phyloP scores from a whole-genome alignment of 1,139 yeast genomes.

The Nakaseomyces bracarensis region DNA sequence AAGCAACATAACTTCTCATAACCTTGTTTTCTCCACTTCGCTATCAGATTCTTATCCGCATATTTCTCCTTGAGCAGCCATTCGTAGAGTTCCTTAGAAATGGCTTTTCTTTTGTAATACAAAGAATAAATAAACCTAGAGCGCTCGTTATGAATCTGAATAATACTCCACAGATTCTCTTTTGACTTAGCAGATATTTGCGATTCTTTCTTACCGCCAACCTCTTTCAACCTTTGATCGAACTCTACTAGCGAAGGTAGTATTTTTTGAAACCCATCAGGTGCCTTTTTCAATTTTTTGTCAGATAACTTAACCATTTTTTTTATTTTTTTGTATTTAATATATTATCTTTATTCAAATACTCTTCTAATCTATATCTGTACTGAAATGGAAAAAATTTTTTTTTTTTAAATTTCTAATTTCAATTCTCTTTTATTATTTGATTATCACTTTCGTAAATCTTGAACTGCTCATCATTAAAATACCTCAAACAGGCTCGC shows the following conservation, averaged over 20 bases:
- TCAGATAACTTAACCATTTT: constrained; percentile 3
- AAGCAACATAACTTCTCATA: constrained; percentile 83
- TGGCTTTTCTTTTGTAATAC: constrained; percentile 60
- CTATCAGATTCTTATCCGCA: constrained; percentile 64
- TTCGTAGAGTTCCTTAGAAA: constrained; percentile 60
- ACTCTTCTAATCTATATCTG: neutral
- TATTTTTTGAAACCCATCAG: constrained; percentile 69
- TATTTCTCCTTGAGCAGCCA: constrained; percentile 65
- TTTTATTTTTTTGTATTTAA: neutral
- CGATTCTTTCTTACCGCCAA: constrained; percentile 35
- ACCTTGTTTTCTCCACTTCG: constrained; percentile 89
- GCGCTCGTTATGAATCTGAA: constrained; percentile 63
- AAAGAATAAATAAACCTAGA: constrained; percentile 70
- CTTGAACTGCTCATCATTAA: too few species aligned
- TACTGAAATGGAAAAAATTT: too few species aligned
- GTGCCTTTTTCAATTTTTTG: constrained; percentile 35
- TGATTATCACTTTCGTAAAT: too few species aligned
- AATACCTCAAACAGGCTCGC: too few species aligned
- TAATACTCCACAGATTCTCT: constrained; percentile 65
- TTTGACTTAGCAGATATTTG: constrained; percentile 29
- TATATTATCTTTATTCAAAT: neutral
- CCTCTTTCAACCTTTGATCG: constrained; percentile 50
- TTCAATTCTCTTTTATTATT: too few species aligned
- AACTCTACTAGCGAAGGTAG: constrained; percentile 62
- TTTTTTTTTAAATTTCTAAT: too few species aligned